Evolutionary conservation across 768 basidiomycete genomes (phyloP).

Genomic region (Xerocomus potaroensis): DNA sequence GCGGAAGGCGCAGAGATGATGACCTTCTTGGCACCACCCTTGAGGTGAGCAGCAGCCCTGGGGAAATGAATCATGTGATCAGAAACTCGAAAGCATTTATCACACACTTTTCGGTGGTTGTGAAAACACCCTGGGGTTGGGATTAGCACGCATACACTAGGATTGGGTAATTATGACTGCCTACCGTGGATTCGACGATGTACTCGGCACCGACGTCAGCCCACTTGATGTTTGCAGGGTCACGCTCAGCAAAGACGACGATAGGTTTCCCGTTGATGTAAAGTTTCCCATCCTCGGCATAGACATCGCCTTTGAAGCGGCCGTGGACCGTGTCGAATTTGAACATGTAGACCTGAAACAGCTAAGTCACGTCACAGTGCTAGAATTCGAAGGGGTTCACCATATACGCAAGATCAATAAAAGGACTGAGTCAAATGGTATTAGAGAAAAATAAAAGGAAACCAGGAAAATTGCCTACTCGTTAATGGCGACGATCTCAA

Average conservation of each 20-base stretch:
- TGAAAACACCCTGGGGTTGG: constrained; percentile 83
- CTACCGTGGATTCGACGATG: constrained; percentile 91
- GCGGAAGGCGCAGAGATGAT: constrained; percentile 99
- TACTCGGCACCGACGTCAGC: constrained; percentile 78
- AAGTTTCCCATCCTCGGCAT: constrained; percentile 86
- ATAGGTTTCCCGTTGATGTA: constrained; percentile 76
- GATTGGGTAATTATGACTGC: constrained; percentile 21
- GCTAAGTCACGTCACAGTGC: constrained; percentile 1
- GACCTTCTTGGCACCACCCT: constrained; percentile 99
- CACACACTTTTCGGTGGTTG: constrained; percentile 80
- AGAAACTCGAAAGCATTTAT: constrained; percentile 5
- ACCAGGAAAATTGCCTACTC: constrained; percentile 53
- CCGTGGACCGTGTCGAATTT: constrained; percentile 95
- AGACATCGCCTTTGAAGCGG: constrained; percentile 82
- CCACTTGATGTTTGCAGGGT: constrained; percentile 87
- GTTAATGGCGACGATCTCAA: constrained; percentile 92
- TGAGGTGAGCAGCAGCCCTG: constrained; percentile 87
- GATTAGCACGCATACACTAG: constrained; percentile 4
- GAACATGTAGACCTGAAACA: constrained; percentile 90
- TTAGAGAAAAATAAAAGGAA: constrained; percentile 1
- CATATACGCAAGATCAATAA: constrained; percentile 98
- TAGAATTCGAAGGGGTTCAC: constrained; percentile 36
- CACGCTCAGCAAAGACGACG: constrained; percentile 77
- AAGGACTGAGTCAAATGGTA: constrained; percentile 57
- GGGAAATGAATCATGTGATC: constrained; percentile 4